These are phyloP conservation scores for Graphiopsis chlorocephala DNA, from an alignment of 2,329 filamentous ascomycete species.

Conservation along the genomic window DNA sequence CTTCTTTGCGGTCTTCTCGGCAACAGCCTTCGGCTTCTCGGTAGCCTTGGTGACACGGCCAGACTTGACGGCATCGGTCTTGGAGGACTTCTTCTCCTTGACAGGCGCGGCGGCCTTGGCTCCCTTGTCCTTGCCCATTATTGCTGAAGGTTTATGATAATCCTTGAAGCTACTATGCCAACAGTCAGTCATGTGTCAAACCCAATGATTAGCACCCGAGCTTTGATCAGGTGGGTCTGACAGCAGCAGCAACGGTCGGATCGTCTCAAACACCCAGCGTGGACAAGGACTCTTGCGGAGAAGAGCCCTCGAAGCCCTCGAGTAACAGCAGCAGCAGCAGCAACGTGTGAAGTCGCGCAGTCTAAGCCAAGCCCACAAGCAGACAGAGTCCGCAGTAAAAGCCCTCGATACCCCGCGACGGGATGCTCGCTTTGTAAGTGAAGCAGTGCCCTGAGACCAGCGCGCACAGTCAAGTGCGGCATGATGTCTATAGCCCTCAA, in stretches of 20 bases:
- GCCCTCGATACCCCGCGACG: conserved; percentile 36
- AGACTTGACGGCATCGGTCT: conserved; percentile 55
- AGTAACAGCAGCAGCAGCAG: conserved; percentile 33
- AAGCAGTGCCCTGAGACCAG: conserved; percentile 14
- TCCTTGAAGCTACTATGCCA: conserved; percentile 17
- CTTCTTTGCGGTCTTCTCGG: conserved; percentile 50
- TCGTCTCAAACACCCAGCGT: conserved; percentile 39
- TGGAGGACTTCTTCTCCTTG: conserved; percentile 29
- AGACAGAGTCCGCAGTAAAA: conserved; percentile 29
- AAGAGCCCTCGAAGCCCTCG: conserved; percentile 44
- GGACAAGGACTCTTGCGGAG: conserved; percentile 19
- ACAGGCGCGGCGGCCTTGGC: conserved; percentile 31
- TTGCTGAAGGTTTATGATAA: conserved; percentile 35
- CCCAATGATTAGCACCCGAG: conserved; percentile 25
- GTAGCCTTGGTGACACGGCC: conserved; percentile 66
- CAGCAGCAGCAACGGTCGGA: conserved; percentile 19
- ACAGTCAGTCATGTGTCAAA: conserved; percentile 21
- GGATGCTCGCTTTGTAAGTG: conserved; percentile 7
- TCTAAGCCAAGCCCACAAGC: conserved; percentile 31
- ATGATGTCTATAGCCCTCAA: conserved; percentile 34
- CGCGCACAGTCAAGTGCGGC: conserved; percentile 23
- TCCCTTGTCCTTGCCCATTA: conserved; percentile 46
- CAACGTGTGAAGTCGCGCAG: conserved; percentile 21
- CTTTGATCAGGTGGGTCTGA: conserved; percentile 15
- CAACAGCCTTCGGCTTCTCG: conserved; percentile 59